Conservation (phyloP, 495 filamentous ascomycete species). For the Bryoglossum gracile region DNA sequence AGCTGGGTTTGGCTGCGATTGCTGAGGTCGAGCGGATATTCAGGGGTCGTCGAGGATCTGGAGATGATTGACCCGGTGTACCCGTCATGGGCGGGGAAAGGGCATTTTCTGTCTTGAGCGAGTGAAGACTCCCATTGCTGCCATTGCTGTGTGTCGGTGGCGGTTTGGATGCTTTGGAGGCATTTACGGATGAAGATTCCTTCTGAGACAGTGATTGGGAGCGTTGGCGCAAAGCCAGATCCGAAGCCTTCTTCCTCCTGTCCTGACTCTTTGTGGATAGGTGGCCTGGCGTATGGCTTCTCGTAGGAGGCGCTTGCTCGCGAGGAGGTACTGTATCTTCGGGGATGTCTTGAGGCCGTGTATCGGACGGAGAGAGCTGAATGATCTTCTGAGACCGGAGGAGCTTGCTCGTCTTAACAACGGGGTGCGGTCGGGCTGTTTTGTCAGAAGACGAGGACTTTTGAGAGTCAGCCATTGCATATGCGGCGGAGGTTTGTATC, state of each 20-base stretch:
- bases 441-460: slow-evolving; percentile 23
- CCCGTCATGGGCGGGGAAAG: slow-evolving; percentile 11
- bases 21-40: slow-evolving; percentile 44
- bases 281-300: slow-evolving; percentile 49
- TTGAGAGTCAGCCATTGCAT: slow-evolving; percentile 25
- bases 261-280: slow-evolving; percentile 42
- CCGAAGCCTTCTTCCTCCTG: slow-evolving; percentile 38
- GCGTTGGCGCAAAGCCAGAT: slow-evolving; percentile 41
- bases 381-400: slow-evolving; percentile 38
- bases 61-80: slow-evolving; percentile 6
- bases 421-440: slow-evolving; percentile 29
- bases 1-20: slow-evolving; percentile 36
- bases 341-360: slow-evolving; percentile 25
- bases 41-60: slow-evolving; percentile 16
- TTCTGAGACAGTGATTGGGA: slow-evolving; percentile 35
- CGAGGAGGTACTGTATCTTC: slow-evolving; percentile 26
- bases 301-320: slow-evolving; percentile 22
- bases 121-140: too few species aligned
- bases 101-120: slow-evolving; percentile 13
- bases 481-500: slow-evolving; percentile 11
- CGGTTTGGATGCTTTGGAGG: slow-evolving; percentile 25
- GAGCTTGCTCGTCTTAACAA: slow-evolving; percentile 29
- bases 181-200: slow-evolving; percentile 27
- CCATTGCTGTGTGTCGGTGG: slow-evolving; percentile 11
- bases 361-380: slow-evolving; percentile 26